Conservation (phyloP, 1,284 basidiomycete genomes). For the Papiliotrema nemorosa region DNA sequence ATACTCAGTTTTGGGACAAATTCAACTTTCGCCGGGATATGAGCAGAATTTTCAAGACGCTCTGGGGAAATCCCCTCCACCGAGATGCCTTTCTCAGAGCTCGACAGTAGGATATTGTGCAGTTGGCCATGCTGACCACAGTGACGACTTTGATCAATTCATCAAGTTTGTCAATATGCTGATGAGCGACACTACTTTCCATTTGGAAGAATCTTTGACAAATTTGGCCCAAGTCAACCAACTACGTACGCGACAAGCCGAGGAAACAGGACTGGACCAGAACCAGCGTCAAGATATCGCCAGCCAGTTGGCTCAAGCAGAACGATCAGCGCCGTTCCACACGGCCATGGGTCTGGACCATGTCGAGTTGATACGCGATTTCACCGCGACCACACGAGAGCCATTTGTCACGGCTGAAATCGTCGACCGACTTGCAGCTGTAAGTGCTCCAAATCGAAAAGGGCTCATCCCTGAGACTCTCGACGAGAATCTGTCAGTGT, state of each 20-base stretch:
- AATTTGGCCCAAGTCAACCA: constrained; percentile 83
- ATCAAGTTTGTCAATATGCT: constrained; percentile 95
- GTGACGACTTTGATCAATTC: constrained; percentile 82
- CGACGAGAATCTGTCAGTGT: constrained; percentile 86
- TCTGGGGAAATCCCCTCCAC: constrained; percentile 86
- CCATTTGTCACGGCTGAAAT: constrained; percentile 98
- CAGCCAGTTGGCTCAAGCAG: constrained; percentile 69
- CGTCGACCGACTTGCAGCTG: constrained; percentile 89
- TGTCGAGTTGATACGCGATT: constrained; percentile 81
- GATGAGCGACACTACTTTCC: constrained; percentile 98
- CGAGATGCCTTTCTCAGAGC: constrained; percentile 76
- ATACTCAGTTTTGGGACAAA: constrained; percentile 81
- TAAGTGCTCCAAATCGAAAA: constrained; percentile 55
- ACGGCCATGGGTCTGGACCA: constrained; percentile 82
- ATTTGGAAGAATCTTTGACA: constrained; percentile 92
- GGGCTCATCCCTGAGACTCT: constrained; percentile 48
- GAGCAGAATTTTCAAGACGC: constrained; percentile 73
- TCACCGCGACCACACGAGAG: constrained; percentile 84
- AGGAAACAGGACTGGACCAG: constrained; percentile 58
- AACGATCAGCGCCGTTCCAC: constrained; percentile 80
- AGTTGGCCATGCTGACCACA: constrained; percentile 39
- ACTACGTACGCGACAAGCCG: constrained; percentile 80
- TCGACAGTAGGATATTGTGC: constrained; percentile 58
- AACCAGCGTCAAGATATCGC: constrained; percentile 83
- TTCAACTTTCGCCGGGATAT: constrained; percentile 65